phyloP scores from a whole-genome alignment of 2,329 filamentous ascomycete species.

The Chaetomium olivaceum region DNA sequence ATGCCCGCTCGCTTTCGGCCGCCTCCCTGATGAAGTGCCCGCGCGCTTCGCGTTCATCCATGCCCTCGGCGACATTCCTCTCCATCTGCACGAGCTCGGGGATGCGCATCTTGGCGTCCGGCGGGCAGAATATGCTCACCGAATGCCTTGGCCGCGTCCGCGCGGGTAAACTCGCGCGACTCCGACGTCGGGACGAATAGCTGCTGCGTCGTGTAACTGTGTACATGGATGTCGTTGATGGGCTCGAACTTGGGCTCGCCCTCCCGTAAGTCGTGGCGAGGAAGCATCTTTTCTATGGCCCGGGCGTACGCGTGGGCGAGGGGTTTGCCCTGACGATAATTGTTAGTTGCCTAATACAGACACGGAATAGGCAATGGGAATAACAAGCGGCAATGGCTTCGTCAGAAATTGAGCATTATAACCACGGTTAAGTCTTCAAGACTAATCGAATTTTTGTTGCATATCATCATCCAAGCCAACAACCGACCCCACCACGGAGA shows the following conservation, averaged over 20 bases:
- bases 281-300: constrained; percentile 79
- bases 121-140: constrained; percentile 60
- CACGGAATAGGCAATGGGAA: no score
- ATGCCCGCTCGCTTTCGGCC: constrained; percentile 46
- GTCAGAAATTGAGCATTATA: constrained; percentile 78
- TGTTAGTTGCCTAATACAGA: background rate
- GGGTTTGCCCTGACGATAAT: constrained; percentile 64
- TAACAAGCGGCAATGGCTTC: constrained; percentile 13
- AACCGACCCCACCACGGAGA: constrained; percentile 16
- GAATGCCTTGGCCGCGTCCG: constrained; percentile 66
- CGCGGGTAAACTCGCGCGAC: constrained; percentile 63
- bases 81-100: constrained; percentile 61
- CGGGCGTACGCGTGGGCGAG: constrained; percentile 75
- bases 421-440: constrained; percentile 96
- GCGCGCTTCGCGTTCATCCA: constrained; percentile 41
- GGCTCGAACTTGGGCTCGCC: constrained; percentile 56
- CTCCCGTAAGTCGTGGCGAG: constrained; percentile 59
- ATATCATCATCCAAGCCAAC: constrained; percentile 53
- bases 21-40: constrained; percentile 43
- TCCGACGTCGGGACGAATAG: constrained; percentile 66
- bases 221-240: constrained; percentile 66
- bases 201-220: constrained; percentile 62
- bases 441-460: constrained; percentile 93
- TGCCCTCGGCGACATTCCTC: constrained; percentile 46
- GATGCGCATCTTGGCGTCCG: constrained; percentile 63